A percentile compares a stretch with the other conserved stretches of the same genome.
These are phyloP conservation scores for Ascochyta rabiei DNA, from an alignment of 2,329 filamentous ascomycete genomes.

Conservation along the genomic window DNA sequence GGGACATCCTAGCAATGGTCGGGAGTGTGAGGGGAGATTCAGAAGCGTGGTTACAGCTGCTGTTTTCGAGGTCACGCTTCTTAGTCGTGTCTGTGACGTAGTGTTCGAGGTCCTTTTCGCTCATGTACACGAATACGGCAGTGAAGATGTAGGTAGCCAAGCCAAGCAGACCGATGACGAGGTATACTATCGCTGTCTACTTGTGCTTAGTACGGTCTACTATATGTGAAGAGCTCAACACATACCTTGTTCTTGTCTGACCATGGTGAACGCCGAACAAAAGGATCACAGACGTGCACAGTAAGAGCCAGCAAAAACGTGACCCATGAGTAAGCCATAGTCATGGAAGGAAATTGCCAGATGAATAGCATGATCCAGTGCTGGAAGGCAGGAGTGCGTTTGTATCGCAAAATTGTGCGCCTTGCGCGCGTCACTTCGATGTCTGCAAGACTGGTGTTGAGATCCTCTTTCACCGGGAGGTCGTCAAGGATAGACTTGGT, in stretches of 20 bases:
- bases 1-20: background rate
- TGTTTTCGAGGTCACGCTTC: background rate
- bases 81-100: constrained; percentile 10
- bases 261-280: constrained; percentile 28
- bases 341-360: constrained; percentile 41
- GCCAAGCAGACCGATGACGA: constrained; percentile 27
- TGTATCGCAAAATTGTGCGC: constrained; percentile 31
- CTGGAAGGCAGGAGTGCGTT: constrained; percentile 27
- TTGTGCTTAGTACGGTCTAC: constrained; percentile 1
- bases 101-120: constrained; percentile 36
- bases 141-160: constrained; percentile 33
- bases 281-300: constrained; percentile 36
- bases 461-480: constrained; percentile 27
- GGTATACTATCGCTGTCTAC: constrained; percentile 35
- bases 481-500: constrained; percentile 37
- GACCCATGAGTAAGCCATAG: constrained; percentile 37
- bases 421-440: constrained; percentile 28
- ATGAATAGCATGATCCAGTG: constrained; percentile 40
- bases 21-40: background rate
- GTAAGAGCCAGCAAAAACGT: constrained; percentile 35
- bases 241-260: constrained; percentile 27
- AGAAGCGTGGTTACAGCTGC: background rate
- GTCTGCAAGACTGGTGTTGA: constrained; percentile 23
- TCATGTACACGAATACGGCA: constrained; percentile 32
- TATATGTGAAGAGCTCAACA: background rate